Conservation (phyloP, 176 grass and related monocot genomes). For the Pharus latifolius region DNA sequence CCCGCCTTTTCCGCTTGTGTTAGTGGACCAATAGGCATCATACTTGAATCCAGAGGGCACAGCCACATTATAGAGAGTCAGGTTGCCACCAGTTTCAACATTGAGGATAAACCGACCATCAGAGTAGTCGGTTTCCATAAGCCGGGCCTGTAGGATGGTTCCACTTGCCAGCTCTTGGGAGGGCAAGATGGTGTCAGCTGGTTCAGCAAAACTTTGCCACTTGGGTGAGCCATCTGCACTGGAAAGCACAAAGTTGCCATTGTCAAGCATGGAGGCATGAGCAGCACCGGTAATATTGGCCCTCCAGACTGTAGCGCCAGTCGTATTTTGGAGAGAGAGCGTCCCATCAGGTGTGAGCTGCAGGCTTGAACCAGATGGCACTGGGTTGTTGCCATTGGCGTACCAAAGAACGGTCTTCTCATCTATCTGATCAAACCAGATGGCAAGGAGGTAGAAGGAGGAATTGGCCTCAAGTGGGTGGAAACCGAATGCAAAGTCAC, state of each 20-base stretch:
- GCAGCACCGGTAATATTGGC: background rate
- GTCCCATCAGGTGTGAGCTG: background rate
- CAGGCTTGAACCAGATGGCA: background rate
- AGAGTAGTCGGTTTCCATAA: slow-evolving; percentile 8
- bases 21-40: background rate
- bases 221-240: no score
- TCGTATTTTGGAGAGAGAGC: background rate
- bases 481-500: slow-evolving; percentile 32
- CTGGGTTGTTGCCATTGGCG: background rate
- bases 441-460: slow-evolving; percentile 13
- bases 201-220: slow-evolving; percentile 13
- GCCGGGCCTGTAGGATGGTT: background rate
- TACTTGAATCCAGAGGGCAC: background rate
- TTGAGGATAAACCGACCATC: slow-evolving; percentile 5
- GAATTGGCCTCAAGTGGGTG: background rate
- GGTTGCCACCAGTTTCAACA: background rate
- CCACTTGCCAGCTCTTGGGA: background rate
- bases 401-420: slow-evolving; percentile 9
- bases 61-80: background rate
- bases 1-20: background rate
- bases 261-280: background rate
- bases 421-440: slow-evolving; percentile 21
- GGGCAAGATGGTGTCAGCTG: slow-evolving; percentile 16
- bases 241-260: slow-evolving; percentile 19
- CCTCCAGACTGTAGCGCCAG: background rate